A percentile compares a stretch with the other conserved stretches of the same genome.
These are phyloP conservation scores for Barbatosphaeria neglecta DNA, from an alignment of 495 filamentous ascomycete genomes.

Conservation along the genomic window DNA sequence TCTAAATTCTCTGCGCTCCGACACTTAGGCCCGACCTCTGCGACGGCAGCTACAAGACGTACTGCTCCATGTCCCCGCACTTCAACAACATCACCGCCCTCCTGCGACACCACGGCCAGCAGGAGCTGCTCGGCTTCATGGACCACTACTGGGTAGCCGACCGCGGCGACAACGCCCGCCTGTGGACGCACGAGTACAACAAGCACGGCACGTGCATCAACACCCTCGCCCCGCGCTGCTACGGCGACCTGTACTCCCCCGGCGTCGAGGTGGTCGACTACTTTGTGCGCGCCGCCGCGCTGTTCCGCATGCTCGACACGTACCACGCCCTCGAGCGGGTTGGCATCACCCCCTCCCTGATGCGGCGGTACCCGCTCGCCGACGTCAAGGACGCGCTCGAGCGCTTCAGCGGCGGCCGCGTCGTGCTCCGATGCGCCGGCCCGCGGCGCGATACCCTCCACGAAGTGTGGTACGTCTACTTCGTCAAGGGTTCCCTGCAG, in stretches of 20 bases:
- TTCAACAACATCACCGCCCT: constrained; percentile 64
- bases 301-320: constrained; percentile 49
- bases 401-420: constrained; percentile 49
- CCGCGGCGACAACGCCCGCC: constrained; percentile 46
- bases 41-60: constrained; percentile 66
- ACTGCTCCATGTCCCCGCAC: constrained; percentile 53
- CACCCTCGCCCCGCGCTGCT: constrained; percentile 64
- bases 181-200: constrained; percentile 83
- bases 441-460: constrained; percentile 38
- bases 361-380: constrained; percentile 49
- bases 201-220: constrained; percentile 73
- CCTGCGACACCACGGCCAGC: constrained; percentile 48
- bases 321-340: constrained; percentile 47
- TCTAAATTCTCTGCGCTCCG: neutral
- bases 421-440: constrained; percentile 56
- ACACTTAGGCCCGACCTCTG: constrained; percentile 63
- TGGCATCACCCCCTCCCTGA: constrained; percentile 50
- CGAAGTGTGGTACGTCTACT: constrained; percentile 79
- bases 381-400: constrained; percentile 56
- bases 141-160: constrained; percentile 59
- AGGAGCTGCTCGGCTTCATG: constrained; percentile 60
- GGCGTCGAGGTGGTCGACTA: constrained; percentile 52
- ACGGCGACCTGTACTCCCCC: constrained; percentile 44
- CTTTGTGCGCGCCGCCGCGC: constrained; percentile 43
- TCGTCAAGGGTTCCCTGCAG: constrained; percentile 65